Percentiles rank a stretch among this genome's conserved stretches.
phyloP scores from a whole-genome alignment of 2,329 filamentous ascomycete species.

The Aspergillus persii region DNA sequence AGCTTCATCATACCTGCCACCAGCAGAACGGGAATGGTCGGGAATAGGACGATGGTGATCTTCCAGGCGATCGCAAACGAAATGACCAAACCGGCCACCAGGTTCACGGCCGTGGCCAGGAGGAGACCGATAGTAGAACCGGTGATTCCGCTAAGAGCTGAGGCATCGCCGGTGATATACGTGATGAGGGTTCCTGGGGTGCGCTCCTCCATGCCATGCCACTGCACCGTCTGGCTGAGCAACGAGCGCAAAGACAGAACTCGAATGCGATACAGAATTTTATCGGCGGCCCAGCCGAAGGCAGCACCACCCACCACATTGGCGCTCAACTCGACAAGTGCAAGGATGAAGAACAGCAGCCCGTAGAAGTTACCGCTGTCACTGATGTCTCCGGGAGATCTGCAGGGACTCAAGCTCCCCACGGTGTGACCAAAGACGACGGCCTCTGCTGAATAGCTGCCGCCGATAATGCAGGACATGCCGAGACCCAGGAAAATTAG shows the following conservation, averaged over 20 bases:
- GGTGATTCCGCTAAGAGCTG: conserved; percentile 64
- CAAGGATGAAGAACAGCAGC: conserved; percentile 59
- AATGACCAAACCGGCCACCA: conserved; percentile 64
- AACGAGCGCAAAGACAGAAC: conserved; percentile 62
- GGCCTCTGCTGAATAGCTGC: conserved; percentile 55
- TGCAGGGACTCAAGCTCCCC: conserved; percentile 55
- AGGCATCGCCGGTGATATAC: conserved; percentile 67
- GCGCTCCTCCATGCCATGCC: conserved; percentile 65
- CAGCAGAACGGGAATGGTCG: conserved; percentile 66
- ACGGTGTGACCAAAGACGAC: conserved; percentile 61
- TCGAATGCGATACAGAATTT: conserved; percentile 61
- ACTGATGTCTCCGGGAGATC: conserved; percentile 47
- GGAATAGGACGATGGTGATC: conserved; percentile 69
- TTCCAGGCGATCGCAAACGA: conserved; percentile 72
- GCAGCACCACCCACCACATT: conserved; percentile 59
- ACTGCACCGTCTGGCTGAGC: conserved; percentile 63
- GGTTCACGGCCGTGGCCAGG: conserved; percentile 66
- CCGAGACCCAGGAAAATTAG: conserved; percentile 50
- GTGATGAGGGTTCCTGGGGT: conserved; percentile 62
- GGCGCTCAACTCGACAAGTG: conserved; percentile 56
- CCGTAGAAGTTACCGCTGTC: conserved; percentile 53
- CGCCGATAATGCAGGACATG: conserved; percentile 54
- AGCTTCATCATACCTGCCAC: conserved; percentile 68
- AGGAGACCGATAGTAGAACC: conserved; percentile 68
- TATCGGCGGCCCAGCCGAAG: conserved; percentile 61